A percentile compares a stretch with the other conserved stretches of the same genome.
These are phyloP conservation scores for Ophiostoma quercus DNA, from an alignment of 2,329 filamentous ascomycete species.

Conservation along the genomic window DNA sequence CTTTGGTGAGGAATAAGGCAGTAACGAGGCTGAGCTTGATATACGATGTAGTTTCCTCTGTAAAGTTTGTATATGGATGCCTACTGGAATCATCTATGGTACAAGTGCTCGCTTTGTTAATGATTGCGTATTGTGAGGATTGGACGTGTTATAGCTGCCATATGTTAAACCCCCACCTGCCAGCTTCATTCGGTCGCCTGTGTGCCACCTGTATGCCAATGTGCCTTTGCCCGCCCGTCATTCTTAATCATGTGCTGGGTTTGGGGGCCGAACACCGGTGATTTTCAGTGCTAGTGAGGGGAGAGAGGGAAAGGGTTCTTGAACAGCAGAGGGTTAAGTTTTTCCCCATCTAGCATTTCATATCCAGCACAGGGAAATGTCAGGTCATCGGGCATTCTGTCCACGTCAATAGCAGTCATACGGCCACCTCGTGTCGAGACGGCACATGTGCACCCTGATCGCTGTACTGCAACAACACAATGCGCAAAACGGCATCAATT, in stretches of 20 bases:
- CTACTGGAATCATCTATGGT: background rate
- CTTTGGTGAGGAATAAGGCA: background rate
- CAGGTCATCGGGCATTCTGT: background rate
- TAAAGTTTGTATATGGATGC: background rate
- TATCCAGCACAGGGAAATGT: background rate
- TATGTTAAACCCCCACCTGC: background rate
- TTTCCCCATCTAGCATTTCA: background rate
- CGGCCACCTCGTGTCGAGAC: background rate
- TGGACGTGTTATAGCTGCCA: background rate
- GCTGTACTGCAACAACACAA: background rate
- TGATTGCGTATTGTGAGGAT: background rate
- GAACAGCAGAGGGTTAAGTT: no score
- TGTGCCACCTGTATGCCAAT: no score
- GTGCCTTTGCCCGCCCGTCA: no score
- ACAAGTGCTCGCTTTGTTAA: background rate
- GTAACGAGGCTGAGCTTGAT: background rate
- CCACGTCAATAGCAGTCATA: background rate
- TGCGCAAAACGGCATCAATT: slow-evolving; percentile 6
- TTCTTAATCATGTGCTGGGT: no score
- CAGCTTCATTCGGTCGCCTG: background rate
- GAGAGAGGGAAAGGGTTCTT: background rate
- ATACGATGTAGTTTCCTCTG: no score
- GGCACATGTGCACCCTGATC: background rate
- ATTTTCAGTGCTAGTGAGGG: background rate
- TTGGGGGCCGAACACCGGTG: no score